phyloP scores from a whole-genome alignment of 768 basidiomycete species.

The Suillus plorans region DNA sequence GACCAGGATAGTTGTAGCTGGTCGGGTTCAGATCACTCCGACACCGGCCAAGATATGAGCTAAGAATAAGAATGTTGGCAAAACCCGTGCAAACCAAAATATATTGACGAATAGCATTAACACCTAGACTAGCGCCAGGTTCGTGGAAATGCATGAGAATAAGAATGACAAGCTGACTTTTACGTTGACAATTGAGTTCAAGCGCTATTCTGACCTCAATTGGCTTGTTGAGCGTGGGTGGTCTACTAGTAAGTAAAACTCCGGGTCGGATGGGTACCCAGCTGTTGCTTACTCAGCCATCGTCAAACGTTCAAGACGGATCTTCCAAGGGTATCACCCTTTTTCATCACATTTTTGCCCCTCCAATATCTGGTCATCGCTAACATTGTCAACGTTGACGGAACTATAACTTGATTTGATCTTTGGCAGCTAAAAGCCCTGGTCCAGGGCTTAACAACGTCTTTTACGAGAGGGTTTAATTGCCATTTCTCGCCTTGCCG shows the following conservation, averaged over 20 bases:
- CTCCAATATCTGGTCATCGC: background rate
- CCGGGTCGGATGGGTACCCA: background rate
- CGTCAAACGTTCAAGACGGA: background rate
- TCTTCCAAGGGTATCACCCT: conserved; percentile 1
- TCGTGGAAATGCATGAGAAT: conserved; percentile 1
- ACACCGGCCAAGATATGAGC: too few relatives aligned
- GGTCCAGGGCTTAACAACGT: conserved; percentile 12
- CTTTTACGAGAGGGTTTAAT: conserved; percentile 28
- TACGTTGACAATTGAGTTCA: background rate
- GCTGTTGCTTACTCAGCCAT: background rate
- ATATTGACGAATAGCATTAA: conserved; percentile 9
- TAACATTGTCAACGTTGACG: background rate
- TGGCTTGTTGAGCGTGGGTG: background rate
- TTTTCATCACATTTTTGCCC: background rate
- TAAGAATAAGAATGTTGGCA: too few relatives aligned
- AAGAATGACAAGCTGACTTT: background rate
- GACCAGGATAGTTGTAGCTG: too few relatives aligned
- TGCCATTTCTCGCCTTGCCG: conserved; percentile 22
- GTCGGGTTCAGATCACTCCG: too few relatives aligned
- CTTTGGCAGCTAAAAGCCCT: background rate
- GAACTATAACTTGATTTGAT: background rate
- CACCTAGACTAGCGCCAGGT: background rate
- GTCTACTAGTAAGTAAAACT: too few relatives aligned
- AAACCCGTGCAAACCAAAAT: conserved; percentile 3
- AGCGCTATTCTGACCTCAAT: background rate